Conservation (phyloP, 2,329 filamentous ascomycete genomes). For the Ustulina deusta region DNA sequence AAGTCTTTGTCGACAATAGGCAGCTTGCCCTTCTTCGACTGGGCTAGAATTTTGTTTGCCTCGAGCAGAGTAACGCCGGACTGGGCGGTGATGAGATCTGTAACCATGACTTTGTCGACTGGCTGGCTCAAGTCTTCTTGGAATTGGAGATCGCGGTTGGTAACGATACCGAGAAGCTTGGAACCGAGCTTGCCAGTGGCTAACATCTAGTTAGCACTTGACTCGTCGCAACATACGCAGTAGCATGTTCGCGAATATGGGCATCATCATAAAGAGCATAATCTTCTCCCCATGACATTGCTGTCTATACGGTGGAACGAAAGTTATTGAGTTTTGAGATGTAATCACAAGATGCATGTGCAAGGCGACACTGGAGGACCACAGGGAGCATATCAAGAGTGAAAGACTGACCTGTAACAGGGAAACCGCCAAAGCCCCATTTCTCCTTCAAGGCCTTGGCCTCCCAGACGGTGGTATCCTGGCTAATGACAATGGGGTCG, state of each 20-base stretch:
- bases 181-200: conserved; percentile 93
- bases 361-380: conserved; percentile 24
- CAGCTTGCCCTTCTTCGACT: conserved; percentile 98
- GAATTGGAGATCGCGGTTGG: conserved; percentile 98
- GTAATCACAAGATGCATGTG: conserved; percentile 76
- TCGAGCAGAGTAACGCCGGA: conserved; percentile 85
- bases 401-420: conserved; percentile 86
- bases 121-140: conserved; percentile 78
- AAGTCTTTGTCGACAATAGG: conserved; percentile 87
- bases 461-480: conserved; percentile 88
- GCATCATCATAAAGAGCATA: conserved; percentile 61
- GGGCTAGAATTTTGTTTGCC: conserved; percentile 91
- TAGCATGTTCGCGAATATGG: conserved; percentile 4
- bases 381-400: conserved; percentile 27
- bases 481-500: conserved; percentile 92
- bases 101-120: conserved; percentile 94
- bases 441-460: conserved; percentile 94
- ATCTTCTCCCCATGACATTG: conserved; percentile 84
- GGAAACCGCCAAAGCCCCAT: conserved; percentile 98
- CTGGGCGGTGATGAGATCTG: conserved; percentile 88
- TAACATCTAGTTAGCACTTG: conserved; percentile 61
- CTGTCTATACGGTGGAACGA: conserved; percentile 99
- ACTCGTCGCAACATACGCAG: conserved; percentile 33
- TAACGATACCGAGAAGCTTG: conserved; percentile 97
- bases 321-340: conserved; percentile 90